These are phyloP conservation scores for Avena insularis DNA, from an alignment of 176 grass and related monocot species.

Conservation along the genomic window DNA sequence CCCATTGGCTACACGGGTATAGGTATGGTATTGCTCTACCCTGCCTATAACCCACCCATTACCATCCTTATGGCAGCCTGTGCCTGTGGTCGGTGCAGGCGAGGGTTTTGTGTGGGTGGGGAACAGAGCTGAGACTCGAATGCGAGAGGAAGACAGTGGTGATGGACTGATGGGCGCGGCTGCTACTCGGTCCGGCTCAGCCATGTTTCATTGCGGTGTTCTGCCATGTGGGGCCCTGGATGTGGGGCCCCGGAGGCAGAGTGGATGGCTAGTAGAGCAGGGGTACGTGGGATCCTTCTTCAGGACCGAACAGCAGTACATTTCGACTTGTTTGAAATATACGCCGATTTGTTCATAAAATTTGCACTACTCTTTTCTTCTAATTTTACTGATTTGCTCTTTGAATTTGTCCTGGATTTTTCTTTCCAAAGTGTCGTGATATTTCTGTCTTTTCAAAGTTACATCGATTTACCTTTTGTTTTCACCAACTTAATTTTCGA, in stretches of 20 bases:
- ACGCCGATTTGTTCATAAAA: not conserved
- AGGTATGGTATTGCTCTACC: too few species aligned
- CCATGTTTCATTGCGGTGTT: not conserved
- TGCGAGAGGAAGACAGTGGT: not conserved
- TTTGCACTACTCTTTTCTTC: not conserved
- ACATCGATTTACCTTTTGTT: not conserved
- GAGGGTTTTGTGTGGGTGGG: not conserved
- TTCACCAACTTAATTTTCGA: not conserved
- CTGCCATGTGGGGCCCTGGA: not conserved
- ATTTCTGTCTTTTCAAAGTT: not conserved
- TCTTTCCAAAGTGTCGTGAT: not conserved
- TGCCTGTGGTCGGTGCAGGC: not conserved
- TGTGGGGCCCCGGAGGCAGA: not conserved
- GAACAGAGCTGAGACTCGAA: not conserved
- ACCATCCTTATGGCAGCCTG: not conserved
- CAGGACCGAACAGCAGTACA: too few species aligned
- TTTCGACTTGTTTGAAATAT: too few species aligned
- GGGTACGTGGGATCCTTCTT: too few species aligned
- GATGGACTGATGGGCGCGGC: not conserved
- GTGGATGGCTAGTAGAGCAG: not conserved
- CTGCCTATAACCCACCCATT: too few species aligned
- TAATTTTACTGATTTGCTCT: not conserved
- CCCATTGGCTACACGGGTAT: too few species aligned
- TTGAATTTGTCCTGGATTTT: not conserved
- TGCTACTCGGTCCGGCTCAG: not conserved